Conservation (phyloP, 257 asterid genomes). For the Solanum pennellii region DNA sequence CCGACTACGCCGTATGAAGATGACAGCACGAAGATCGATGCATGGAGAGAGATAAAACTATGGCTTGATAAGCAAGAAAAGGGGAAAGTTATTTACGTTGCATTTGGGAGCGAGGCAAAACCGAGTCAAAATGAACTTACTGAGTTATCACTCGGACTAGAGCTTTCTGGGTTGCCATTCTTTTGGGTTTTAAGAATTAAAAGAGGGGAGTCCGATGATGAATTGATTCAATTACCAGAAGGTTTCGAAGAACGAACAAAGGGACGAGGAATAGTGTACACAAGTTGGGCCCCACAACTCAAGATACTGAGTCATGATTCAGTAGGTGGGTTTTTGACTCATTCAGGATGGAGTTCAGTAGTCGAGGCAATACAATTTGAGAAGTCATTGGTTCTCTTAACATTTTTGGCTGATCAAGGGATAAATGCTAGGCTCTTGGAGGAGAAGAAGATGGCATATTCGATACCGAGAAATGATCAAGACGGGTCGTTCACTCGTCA, state of each 20-base stretch:
- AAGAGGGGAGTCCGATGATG: background rate
- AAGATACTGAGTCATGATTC: constrained; percentile 20
- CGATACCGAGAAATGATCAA: background rate
- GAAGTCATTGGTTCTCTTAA: constrained; percentile 12
- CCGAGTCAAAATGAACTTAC: constrained; percentile 13
- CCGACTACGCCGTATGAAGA: background rate
- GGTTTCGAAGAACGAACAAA: constrained; percentile 18
- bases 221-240: background rate
- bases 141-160: constrained; percentile 21
- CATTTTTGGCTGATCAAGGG: constrained; percentile 19
- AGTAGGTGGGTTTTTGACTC: constrained; percentile 27
- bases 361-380: constrained; percentile 13
- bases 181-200: constrained; percentile 18
- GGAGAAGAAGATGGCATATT: constrained; percentile 6
- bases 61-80: background rate
- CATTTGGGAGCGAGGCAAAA: constrained; percentile 15
- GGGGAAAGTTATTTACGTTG: background rate
- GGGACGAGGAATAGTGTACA: constrained; percentile 16
- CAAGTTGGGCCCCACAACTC: constrained; percentile 21
- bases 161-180: constrained; percentile 13
- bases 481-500: constrained; percentile 9
- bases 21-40: no score
- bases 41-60: background rate
- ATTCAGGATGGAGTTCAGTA: constrained; percentile 22
- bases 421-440: constrained; percentile 16